Conservation (phyloP, 2,329 filamentous ascomycete genomes). For the Bipolaris sorokiniana region DNA sequence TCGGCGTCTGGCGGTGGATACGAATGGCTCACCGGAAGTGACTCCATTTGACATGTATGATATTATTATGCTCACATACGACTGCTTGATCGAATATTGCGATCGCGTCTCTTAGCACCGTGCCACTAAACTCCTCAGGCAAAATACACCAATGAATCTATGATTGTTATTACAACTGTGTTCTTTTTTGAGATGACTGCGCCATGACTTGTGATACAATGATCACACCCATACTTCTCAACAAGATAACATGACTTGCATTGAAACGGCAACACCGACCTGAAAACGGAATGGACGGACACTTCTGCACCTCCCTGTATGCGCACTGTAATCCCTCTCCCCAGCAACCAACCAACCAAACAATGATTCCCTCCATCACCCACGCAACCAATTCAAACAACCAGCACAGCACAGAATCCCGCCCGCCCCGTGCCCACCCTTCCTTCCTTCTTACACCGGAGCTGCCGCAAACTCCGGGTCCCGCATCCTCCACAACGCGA, state of each 20-base stretch:
- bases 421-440: neutral
- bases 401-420: neutral
- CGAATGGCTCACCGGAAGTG: constrained; percentile 37
- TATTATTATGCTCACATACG: constrained; percentile 39
- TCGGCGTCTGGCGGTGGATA: constrained; percentile 44
- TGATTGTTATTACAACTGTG: constrained; percentile 9
- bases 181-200: neutral
- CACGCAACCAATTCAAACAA: neutral
- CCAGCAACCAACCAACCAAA: constrained; percentile 1
- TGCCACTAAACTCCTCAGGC: constrained; percentile 33
- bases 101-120: constrained; percentile 41
- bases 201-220: neutral
- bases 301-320: too few species aligned
- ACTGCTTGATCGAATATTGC: constrained; percentile 43
- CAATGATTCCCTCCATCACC: neutral
- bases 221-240: neutral
- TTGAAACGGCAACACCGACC: neutral
- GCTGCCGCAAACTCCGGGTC: neutral
- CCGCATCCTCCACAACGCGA: constrained; percentile 15
- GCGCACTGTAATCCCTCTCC: neutral
- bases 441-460: too few species aligned
- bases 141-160: constrained; percentile 34
- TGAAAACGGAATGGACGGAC: neutral
- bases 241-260: neutral
- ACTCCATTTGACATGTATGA: constrained; percentile 38